Percentiles rank a stretch among this genome's conserved stretches.
phyloP scores from a whole-genome alignment of 768 basidiomycete species.

The Macrolepiota albuminosa region DNA sequence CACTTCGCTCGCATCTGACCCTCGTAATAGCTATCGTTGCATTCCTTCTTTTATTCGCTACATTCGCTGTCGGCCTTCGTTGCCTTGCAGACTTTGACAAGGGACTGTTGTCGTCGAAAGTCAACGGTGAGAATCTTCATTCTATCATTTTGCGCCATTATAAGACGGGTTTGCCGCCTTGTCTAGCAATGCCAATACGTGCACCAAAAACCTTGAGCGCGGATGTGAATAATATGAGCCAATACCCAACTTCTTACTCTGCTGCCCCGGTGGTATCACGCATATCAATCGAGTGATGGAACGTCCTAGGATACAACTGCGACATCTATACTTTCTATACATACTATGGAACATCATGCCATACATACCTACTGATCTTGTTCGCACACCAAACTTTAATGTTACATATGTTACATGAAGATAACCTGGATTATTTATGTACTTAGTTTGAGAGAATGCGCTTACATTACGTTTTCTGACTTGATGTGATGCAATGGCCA shows the following conservation, averaged over 20 bases:
- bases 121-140: constrained; percentile 55
- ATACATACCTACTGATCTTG: constrained; percentile 8
- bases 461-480: too few species aligned
- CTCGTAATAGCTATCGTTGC: constrained; percentile 58
- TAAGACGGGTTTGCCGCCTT: constrained; percentile 28
- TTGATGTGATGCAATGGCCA: too few species aligned
- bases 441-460: background rate
- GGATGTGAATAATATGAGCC: constrained; percentile 35
- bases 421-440: background rate
- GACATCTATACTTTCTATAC: background rate
- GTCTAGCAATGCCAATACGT: constrained; percentile 43
- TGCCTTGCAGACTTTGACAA: constrained; percentile 82
- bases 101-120: constrained; percentile 71
- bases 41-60: constrained; percentile 68
- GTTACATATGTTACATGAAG: background rate
- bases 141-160: constrained; percentile 19
- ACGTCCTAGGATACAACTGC: background rate
- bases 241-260: constrained; percentile 43
- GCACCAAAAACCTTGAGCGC: constrained; percentile 36
- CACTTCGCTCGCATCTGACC: background rate
- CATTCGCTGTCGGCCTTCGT: constrained; percentile 70
- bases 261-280: constrained; percentile 50
- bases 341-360: background rate
- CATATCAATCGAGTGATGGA: constrained; percentile 70
- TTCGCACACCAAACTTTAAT: background rate